Evolutionary conservation across 2,329 filamentous ascomycete genomes (phyloP), one percentile per base, ranked within the genome.

Genomic region (Hypomyces rosellus): DNA sequence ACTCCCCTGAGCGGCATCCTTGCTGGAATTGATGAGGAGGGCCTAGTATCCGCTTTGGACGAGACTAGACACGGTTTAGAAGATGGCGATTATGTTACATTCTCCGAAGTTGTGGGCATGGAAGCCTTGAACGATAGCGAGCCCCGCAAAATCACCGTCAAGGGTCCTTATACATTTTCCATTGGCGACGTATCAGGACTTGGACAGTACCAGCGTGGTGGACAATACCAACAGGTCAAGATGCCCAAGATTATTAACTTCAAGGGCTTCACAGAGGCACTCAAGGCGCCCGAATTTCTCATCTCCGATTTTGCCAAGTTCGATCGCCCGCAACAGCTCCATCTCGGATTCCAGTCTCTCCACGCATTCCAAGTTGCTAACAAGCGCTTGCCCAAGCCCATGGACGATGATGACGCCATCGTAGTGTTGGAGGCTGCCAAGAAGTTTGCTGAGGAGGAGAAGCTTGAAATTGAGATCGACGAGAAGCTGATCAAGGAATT

Each of bases 231-330:
- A 37, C 93, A 99, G 69, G 93, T 97, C 69, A 99, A 97, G 79
- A 96, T 96, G 92, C 93, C 93, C 46, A 96, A 93, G 73, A 81
- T 89, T 49, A 72, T 97, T 62, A 81, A 93, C 66, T 99, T 97
- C 72, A 88, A 96, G 73, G 77, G 83, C 38, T 81, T 96, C 51
- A 84, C 84, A 39, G 74, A 81, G 47, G 82, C 95, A 54, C 70
- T 96, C 50, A 89, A 89, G 69, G 87, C 89, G 51, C 93, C 93
- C 2, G 92, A 96, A 62, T 83, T 95, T 56, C 72, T 97, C 62
- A 82, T 96, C 54, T 95, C 93, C 18, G 93, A 99, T 67, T 99
- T 91, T 65, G 93, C 93, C 70, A 99, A 99, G 70, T 97, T 96
- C 59, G 93, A 97, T 68, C 86, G 93, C 42, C 93, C 93, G 1